A percentile compares a stretch with the other conserved stretches of the same genome.
These are phyloP conservation scores for Lipomyces orientalis DNA, from an alignment of 805 yeast species.

Conservation along the genomic window DNA sequence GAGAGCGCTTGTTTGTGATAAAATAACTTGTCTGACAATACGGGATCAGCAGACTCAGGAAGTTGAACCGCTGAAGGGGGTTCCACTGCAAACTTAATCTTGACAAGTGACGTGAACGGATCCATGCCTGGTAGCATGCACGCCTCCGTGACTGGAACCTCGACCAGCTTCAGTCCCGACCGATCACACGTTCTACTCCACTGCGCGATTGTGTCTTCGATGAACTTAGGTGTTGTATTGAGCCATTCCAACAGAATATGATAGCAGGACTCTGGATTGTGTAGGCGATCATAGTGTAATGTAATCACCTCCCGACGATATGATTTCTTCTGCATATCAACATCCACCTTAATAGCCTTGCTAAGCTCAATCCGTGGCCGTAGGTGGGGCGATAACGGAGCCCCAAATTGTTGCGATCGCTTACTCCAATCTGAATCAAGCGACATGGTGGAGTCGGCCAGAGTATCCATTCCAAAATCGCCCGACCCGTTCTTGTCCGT, in stretches of 20 bases:
- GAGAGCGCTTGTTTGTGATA: conserved; percentile 79
- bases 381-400: conserved; percentile 6
- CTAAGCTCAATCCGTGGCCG: conserved; percentile 60
- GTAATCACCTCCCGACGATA: conserved; percentile 76
- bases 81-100: conserved; percentile 65
- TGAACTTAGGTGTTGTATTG: conserved; percentile 81
- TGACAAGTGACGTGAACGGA: conserved; percentile 88
- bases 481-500: neutral
- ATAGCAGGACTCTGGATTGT: conserved; percentile 92
- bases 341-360: conserved; percentile 67
- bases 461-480: conserved; percentile 9
- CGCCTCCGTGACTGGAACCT: conserved; percentile 89
- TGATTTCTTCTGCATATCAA: conserved; percentile 75
- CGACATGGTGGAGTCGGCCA: conserved; percentile 32
- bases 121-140: conserved; percentile 75
- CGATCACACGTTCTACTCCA: conserved; percentile 87
- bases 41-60: conserved; percentile 21
- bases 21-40: conserved; percentile 56
- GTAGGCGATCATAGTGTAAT: conserved; percentile 89
- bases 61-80: conserved; percentile 56
- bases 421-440: conserved; percentile 24
- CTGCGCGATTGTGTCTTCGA: conserved; percentile 75
- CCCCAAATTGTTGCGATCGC: conserved; percentile 25
- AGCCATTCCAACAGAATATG: conserved; percentile 93
- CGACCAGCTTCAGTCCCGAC: conserved; percentile 80